phyloP scores from a whole-genome alignment of 176 grass and related monocot species.

The Aegilops bicornis region DNA sequence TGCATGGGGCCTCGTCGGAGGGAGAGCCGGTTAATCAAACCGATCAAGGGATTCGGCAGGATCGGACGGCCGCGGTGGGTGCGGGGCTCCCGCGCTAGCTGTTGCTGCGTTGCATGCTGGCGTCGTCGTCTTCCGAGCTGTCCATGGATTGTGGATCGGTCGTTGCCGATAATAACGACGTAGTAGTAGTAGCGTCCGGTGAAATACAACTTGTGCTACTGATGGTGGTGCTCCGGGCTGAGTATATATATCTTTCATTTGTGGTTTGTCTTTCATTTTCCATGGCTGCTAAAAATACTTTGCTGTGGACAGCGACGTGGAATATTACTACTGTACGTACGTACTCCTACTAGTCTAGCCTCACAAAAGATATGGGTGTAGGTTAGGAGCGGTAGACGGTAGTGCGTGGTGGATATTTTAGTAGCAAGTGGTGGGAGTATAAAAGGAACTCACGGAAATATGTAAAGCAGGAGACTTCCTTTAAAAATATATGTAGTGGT shows the following conservation, averaged over 20 bases:
- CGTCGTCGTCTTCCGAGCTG: background rate
- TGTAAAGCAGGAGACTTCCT: too few relatives aligned
- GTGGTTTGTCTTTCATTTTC: background rate
- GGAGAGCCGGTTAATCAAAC: background rate
- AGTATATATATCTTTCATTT: too few relatives aligned
- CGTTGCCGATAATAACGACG: background rate
- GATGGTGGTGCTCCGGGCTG: too few relatives aligned
- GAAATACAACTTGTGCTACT: background rate
- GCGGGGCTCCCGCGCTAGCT: background rate
- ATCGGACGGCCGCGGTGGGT: background rate
- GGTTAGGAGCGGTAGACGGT: too few relatives aligned
- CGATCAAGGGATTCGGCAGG: background rate
- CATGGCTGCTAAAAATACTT: background rate
- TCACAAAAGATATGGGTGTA: too few relatives aligned
- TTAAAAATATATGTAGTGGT: too few relatives aligned
- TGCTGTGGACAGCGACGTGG: background rate
- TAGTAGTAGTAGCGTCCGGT: background rate
- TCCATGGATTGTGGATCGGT: background rate
- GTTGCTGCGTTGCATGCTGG: background rate
- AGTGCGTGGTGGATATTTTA: too few relatives aligned
- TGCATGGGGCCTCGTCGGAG: too few relatives aligned
- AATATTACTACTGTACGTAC: too few relatives aligned
- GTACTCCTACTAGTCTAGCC: too few relatives aligned
- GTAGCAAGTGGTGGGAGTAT: too few relatives aligned
- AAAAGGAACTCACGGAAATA: too few relatives aligned